Base-by-base conservation (phyloP, 2,329 filamentous ascomycete species). In the Trichoderma sp. region DNA sequence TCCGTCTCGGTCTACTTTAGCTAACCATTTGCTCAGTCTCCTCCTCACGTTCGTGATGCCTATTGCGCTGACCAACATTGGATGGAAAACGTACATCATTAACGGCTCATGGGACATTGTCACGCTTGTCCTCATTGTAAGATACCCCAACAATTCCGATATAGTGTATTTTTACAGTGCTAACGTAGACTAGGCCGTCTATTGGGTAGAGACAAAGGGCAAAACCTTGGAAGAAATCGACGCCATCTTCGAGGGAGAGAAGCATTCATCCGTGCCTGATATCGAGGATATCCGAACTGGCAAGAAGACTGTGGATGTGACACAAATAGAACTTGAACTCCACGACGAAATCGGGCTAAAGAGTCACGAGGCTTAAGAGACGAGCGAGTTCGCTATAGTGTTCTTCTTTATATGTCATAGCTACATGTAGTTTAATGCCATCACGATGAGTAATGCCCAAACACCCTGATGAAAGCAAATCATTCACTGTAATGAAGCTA, bases 161-260 rank as follows among this genome's bases (percentile, higher is more conserved):
- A 4, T 51, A 18, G 2, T 47, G 26, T 2, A 2, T 26, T 21
- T 26, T 58, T 9, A 14, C 1, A 11, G 11, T 57, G 8, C 69
- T 67, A 34, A 71, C 28, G 3, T 21, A 8, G 3, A n/a, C 26
- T 72, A 60, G 74, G 76, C 71, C 14, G 60, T 74, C 9, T 77
- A 70, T 60, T 77, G 75, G 75, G 75, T 76, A 28, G 83, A 85
- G 76, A 85, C 83, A 18, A 84, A 84, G 72, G 83, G 82, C 51
- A 82, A 81, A 73, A 84, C 83, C 1, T 76, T 85, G 6, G 84
- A 85, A 75, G 84, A 85, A 74, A 79, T 84, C 7, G 81, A 83
- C 9, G 79, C 73, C 1, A 72, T 79, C 8, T 78, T 79, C 51
- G 77, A 77, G 1, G 75, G 71, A 26, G 64, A 72, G 51, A 73